Evolutionary conservation across 176 grass and related monocot species (phyloP), one percentile per base, ranked within the genome.

Genomic region (Phragmites australis): DNA sequence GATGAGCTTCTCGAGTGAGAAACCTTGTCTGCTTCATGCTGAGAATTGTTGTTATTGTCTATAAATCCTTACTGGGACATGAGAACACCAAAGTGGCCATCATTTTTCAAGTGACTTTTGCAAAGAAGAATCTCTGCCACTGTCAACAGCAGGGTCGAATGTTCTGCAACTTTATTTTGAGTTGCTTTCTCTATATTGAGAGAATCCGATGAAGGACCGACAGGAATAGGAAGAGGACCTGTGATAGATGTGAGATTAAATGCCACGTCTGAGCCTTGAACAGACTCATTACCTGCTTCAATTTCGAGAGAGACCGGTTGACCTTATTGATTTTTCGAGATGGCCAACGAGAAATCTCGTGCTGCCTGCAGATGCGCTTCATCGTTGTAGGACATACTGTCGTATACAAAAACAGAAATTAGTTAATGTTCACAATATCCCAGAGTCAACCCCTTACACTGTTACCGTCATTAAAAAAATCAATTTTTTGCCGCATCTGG

Each of bases 241-340:
- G 89, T 84, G 44, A 94, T 79, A 67, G 94, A 87, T 52, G 89
- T 81, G 53, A 97, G 87, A 87, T 85, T 83, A 86, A 97, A 97
- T 74, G 87, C 80, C 11, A 72, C 75, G 0, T 89, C 88, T 79
- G 91, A 72, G 59, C 90, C 94, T 84, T 97, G 89, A 81, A 97
- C 94, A 79, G 94, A 97, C 82, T 92, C 94, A 26, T 97, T 67
- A 97, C 89, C 89, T 89, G 87, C 75, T 92, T 97, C 77, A 97
- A 49, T 88, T 97, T 97, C 1, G 91, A 90, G 30, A 97, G 89
- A 53, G 94, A 97, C 76, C 94, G 89, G 72, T 97, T 98, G 77
- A 98, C 95, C 83, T 98, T 98, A 76, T 91, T 98, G 47, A 98
- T 98, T 87, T 94, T 94, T 80, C 92, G 90, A 78, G 95, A 98